These are phyloP conservation scores for Coprinopsis strossmayeri DNA, from an alignment of 768 basidiomycete species.

Conservation along the genomic window DNA sequence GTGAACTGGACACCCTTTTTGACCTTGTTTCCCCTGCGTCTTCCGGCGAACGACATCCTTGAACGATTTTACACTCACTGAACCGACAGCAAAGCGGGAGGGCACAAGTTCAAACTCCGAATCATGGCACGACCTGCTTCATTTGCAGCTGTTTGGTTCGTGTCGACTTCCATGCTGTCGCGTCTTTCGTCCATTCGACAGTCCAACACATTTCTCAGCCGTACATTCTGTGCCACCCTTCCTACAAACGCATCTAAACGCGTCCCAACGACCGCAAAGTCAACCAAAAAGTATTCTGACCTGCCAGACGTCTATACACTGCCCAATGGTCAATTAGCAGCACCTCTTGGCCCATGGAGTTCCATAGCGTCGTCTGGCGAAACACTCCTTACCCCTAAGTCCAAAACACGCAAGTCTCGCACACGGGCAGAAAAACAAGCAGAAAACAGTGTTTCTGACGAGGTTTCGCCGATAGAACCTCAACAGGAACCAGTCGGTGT, in stretches of 20 bases:
- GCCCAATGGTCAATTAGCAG: constrained; percentile 36
- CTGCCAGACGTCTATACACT: constrained; percentile 44
- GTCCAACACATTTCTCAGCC: not conserved
- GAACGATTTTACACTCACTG: constrained; percentile 17
- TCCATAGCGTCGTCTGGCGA: not conserved
- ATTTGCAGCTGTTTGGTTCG: not conserved
- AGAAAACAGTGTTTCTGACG: too few species aligned
- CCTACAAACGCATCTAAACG: not conserved
- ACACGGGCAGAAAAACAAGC: not conserved
- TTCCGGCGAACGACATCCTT: constrained; percentile 79
- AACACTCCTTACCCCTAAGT: not conserved
- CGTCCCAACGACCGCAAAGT: constrained; percentile 11
- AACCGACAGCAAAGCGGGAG: constrained; percentile 23
- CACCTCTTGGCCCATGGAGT: constrained; percentile 36
- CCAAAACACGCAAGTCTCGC: not conserved
- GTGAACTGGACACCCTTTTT: constrained; percentile 99
- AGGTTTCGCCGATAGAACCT: too few species aligned
- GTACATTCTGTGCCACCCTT: constrained; percentile 2
- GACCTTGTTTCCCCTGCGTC: constrained; percentile 88
- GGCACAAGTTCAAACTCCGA: constrained; percentile 33
- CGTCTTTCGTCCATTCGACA: not conserved
- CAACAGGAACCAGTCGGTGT: too few species aligned
- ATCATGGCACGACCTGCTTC: constrained; percentile 23
- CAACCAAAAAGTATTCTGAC: constrained; percentile 42
- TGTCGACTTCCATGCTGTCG: not conserved